Evolutionary conservation across 73 alveolate genomes (phyloP), one percentile per base, ranked within the genome.

Genomic region (Paramecium bursaria): DNA sequence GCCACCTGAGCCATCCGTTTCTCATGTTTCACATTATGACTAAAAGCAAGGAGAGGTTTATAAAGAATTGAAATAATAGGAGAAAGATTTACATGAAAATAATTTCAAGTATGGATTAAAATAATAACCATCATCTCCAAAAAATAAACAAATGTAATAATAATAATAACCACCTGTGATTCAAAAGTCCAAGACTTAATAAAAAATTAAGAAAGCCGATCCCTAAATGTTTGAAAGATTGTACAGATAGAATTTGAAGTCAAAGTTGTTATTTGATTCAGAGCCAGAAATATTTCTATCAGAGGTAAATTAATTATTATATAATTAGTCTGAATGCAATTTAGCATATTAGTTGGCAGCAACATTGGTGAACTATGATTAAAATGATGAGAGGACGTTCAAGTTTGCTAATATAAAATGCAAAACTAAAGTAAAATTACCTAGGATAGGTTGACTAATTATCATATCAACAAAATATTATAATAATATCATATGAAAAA

Each of bases 271-370:
- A n/a, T 67, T 67, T 42, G 14, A 31, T 7, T 31, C 82, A 0
- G 82, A 67, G 19, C 82, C 82, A 39, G 60, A 67, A 21, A 47
- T 67, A 4, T 67, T 19, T 23, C 44, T 67, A 42, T 67, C 82
- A n/a, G 82, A 67, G 21, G 82, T 67, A 35, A 3, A 10, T 39
- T 17, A 2, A 2, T 14, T 33, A 35, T 35, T 39, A 39, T 17
- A 39, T 31, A 39, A 4, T 1, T 2, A 67, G 82, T 39, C 60
- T 33, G 89, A 79, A 79, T 61, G 75, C 35, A 73, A 54, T 54
- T 80, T 82, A 25, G 89, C 89, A 13, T 73, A 53, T 9, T 49
- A 73, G 19, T 79, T 79, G n/a, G 89, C 85, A 19, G 89, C 89
- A 17, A 82, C 85, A 39, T 79, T 79, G 44, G 85, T 74, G 1